Percentiles rank a stretch among this genome's conserved stretches.
Evolutionary conservation across 1,284 basidiomycete genomes (phyloP).

Genomic region (Cryptococcus hybrid): DNA sequence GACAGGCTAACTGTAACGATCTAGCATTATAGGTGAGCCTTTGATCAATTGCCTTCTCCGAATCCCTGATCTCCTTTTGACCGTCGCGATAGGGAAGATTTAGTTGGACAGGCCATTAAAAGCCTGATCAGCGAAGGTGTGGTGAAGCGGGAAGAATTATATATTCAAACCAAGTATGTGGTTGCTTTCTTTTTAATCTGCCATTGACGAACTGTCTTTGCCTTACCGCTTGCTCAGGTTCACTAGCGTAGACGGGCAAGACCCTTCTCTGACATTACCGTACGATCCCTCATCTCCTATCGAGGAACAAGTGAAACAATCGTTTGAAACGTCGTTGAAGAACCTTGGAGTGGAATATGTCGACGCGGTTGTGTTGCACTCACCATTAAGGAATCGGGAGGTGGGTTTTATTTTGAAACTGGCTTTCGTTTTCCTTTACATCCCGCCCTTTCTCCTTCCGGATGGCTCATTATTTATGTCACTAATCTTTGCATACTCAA

Average conservation of each 20-base stretch:
- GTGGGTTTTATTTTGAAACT: conserved; percentile 11
- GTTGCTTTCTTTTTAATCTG: neutral
- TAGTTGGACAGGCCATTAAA: conserved; percentile 68
- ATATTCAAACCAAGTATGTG: conserved; percentile 71
- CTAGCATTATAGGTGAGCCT: conserved; percentile 65
- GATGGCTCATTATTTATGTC: neutral
- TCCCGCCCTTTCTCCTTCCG: no score
- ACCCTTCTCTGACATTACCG: conserved; percentile 64
- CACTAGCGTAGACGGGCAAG: conserved; percentile 69
- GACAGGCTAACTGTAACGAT: conserved; percentile 28
- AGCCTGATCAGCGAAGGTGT: conserved; percentile 57
- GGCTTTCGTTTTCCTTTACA: neutral
- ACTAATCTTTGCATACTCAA: neutral
- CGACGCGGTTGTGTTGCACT: conserved; percentile 73
- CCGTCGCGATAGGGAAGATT: conserved; percentile 60
- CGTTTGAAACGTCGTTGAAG: conserved; percentile 62
- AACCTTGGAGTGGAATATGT: conserved; percentile 68
- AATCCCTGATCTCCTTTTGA: neutral
- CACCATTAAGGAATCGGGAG: conserved; percentile 61
- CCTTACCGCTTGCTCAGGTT: conserved; percentile 53
- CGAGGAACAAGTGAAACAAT: conserved; percentile 61
- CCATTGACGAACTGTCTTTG: neutral
- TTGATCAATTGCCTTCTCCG: neutral
- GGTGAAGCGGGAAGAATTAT: conserved; percentile 62
- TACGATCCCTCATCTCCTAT: conserved; percentile 62